phyloP scores from a whole-genome alignment of 352 stramenopile genomes.

The Phytophthora ohioensis region DNA sequence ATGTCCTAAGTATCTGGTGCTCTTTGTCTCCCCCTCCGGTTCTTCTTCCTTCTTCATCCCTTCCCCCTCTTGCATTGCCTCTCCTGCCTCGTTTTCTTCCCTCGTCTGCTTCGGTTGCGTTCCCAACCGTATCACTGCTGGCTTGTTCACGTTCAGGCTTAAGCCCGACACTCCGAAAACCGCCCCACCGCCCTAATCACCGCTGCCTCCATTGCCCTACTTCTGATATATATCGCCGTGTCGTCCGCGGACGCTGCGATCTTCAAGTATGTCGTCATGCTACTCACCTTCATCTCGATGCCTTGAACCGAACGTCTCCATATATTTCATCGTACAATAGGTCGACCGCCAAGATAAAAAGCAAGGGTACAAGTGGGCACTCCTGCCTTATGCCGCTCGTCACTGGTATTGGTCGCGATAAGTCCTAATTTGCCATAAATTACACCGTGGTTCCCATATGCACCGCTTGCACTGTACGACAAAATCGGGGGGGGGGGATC shows the following conservation, averaged over 20 bases:
- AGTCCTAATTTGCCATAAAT: constrained; percentile 13
- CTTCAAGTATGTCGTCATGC: not conserved
- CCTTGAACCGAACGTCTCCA: not conserved
- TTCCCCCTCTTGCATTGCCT: too few relatives aligned
- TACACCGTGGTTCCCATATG: not conserved
- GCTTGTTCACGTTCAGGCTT: not conserved
- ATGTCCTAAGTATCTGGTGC: not conserved
- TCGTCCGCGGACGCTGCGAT: constrained; percentile 13
- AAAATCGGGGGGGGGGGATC: not conserved
- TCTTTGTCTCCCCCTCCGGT: not conserved
- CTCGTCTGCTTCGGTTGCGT: not conserved
- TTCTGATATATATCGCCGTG: not conserved
- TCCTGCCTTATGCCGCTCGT: constrained; percentile 7
- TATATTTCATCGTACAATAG: not conserved
- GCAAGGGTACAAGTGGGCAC: constrained; percentile 1
- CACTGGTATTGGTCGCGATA: not conserved
- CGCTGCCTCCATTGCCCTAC: not conserved
- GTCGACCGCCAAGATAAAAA: constrained; percentile 9
- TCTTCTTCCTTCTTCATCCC: not conserved
- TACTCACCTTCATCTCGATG: not conserved
- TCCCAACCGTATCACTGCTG: not conserved
- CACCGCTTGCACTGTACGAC: not conserved
- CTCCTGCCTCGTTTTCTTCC: not conserved
- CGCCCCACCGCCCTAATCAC: not conserved
- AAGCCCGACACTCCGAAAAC: not conserved